Evolutionary conservation across 768 basidiomycete genomes (phyloP).

Genomic region (Mycena leptocephala): DNA sequence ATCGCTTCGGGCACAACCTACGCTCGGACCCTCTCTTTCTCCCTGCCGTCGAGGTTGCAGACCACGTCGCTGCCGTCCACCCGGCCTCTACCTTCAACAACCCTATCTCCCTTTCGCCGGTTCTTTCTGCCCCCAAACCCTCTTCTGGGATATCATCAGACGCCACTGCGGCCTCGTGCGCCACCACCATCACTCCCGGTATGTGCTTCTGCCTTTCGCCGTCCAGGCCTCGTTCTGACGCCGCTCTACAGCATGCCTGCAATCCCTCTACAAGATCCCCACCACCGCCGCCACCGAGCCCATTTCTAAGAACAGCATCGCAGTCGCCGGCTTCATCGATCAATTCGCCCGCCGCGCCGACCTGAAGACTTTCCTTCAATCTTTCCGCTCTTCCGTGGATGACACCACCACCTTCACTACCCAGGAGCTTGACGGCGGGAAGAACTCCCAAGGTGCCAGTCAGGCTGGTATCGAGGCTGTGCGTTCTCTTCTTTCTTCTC

Average conservation of each 20-base stretch:
- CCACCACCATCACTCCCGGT: slow-evolving; percentile 29
- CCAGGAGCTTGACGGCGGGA: slow-evolving; percentile 36
- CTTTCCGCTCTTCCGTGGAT: slow-evolving; percentile 36
- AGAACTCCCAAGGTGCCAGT: slow-evolving; percentile 28
- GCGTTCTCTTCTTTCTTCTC: neutral
- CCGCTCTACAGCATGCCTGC: slow-evolving; percentile 36
- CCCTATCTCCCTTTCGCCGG: slow-evolving; percentile 36
- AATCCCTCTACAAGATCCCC: slow-evolving; percentile 50
- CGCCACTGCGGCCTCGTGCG: slow-evolving; percentile 18
- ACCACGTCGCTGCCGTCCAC: slow-evolving; percentile 50
- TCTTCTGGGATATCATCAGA: neutral
- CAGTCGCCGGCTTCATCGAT: slow-evolving; percentile 41
- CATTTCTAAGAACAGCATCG: slow-evolving; percentile 29
- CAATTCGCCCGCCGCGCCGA: slow-evolving; percentile 39
- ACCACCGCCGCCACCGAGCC: slow-evolving; percentile 43
- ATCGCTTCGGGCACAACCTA: slow-evolving; percentile 42
- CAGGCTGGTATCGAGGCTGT: slow-evolving; percentile 40
- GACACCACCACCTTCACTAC: slow-evolving; percentile 37
- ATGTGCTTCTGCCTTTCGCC: neutral
- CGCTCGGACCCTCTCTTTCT: slow-evolving; percentile 56
- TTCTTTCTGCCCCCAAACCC: slow-evolving; percentile 22
- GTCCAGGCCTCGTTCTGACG: neutral
- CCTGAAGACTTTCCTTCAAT: slow-evolving; percentile 36
- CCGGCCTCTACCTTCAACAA: slow-evolving; percentile 51
- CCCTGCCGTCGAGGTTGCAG: slow-evolving; percentile 51